phyloP scores from a whole-genome alignment of 768 basidiomycete species.

The Hydnum rufescens region DNA sequence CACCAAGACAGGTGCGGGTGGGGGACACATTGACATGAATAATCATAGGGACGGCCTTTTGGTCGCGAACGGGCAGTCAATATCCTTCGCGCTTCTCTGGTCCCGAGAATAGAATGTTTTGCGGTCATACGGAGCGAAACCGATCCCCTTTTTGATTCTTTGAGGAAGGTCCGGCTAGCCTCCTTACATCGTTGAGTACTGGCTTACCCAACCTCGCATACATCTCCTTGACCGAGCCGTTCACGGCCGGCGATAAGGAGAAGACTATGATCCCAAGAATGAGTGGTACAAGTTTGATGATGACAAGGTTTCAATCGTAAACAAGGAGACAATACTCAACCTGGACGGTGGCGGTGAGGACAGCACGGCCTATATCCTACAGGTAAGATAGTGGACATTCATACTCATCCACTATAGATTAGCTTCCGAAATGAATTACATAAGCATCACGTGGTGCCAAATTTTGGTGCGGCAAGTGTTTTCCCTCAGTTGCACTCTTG shows the following conservation, averaged over 20 bases:
- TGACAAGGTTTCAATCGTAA: slow-evolving; percentile 67
- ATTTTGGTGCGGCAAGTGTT: too few species aligned
- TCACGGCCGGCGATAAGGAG: neutral
- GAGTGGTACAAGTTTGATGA: slow-evolving; percentile 90
- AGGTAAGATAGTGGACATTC: too few species aligned
- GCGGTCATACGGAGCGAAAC: slow-evolving; percentile 1
- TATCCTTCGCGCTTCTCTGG: neutral
- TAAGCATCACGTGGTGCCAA: too few species aligned
- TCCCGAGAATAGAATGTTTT: slow-evolving; percentile 7
- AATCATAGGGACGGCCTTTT: too few species aligned
- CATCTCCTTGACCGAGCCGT: slow-evolving; percentile 30
- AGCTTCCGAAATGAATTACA: too few species aligned
- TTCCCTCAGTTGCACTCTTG: too few species aligned
- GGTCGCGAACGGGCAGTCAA: slow-evolving; percentile 2
- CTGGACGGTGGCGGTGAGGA: slow-evolving; percentile 90
- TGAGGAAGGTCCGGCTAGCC: slow-evolving; percentile 11
- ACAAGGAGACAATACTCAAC: slow-evolving; percentile 59
- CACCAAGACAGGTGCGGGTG: too few species aligned
- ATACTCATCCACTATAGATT: too few species aligned
- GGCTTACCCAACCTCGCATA: slow-evolving; percentile 31
- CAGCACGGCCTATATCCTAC: slow-evolving; percentile 70
- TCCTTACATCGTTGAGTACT: slow-evolving; percentile 28
- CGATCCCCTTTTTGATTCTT: slow-evolving; percentile 4
- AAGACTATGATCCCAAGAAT: slow-evolving; percentile 41
- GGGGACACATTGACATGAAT: too few species aligned